Evolutionary conservation across 495 filamentous ascomycete genomes (phyloP), one percentile per base, ranked within the genome.

Genomic region (Aspergillus carlsbadensis): DNA sequence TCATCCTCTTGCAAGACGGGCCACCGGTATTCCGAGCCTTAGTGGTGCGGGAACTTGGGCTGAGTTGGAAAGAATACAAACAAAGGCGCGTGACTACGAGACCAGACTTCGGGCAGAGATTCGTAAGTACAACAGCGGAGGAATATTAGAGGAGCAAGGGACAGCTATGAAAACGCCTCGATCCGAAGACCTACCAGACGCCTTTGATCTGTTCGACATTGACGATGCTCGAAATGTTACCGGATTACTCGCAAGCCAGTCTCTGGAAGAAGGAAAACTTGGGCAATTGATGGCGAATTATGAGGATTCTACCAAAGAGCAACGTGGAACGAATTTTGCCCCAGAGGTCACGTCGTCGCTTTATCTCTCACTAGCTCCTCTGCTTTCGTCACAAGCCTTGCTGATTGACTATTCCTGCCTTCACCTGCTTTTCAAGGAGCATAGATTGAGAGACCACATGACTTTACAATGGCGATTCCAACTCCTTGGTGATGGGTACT

Each of bases 401-500:
- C 72, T 96, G 1, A 79, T 97, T 33, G 91, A 94, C 62, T 80
- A 81, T 13, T 86, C 87, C 13, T 87, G 86, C 56, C 83, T 96
- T 58, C 87, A 85, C 42, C 78, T 94, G 45, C 79, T 97, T 39
- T 96, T 97, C 72, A 84, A 79, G 49, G 77, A 84, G 44, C 87
- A 94, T 64, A 70, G 81, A 1, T 70, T 98, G 10, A 80, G 81
- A n/a, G 67, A 82, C n/a, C 91, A 98, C 66, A 67, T 97, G 5
- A 75, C 78, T 10, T 69, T 96, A 6, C 89, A 95, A 67, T 84
- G 83, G 59, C 82, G 86, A 31, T 96, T 90, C 64, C 89, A 92
- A 40, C 79, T 98, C 5, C 75, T 97, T 5, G 88, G 89, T 2
- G 88, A 96, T 64, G 92, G 92, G 22, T 78, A 90, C 3, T 95